Evolutionary conservation across 768 basidiomycete species (phyloP).

Genomic region (Boletales sp.): DNA sequence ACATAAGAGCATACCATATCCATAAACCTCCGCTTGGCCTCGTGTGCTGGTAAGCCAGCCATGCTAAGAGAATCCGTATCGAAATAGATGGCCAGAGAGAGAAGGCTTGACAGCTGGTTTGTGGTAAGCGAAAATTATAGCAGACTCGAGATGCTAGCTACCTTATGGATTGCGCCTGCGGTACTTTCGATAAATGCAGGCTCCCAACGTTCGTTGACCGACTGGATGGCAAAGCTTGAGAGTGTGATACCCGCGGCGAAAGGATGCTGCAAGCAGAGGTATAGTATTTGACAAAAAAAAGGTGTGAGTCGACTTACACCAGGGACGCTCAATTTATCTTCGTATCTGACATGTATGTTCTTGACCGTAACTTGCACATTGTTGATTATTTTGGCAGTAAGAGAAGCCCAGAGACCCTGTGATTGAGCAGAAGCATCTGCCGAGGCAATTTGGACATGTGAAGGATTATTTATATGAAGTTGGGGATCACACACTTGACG

Average conservation of each 20-base stretch:
- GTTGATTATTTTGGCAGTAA: slow-evolving; percentile 88
- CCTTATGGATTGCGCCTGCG: slow-evolving; percentile 86
- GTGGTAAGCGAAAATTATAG: slow-evolving; percentile 4
- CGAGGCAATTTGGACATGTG: slow-evolving; percentile 5
- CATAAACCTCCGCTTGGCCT: slow-evolving; percentile 70
- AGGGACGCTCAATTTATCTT: slow-evolving; percentile 91
- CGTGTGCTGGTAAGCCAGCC: slow-evolving; percentile 58
- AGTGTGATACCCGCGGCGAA: slow-evolving; percentile 91
- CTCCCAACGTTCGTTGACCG: slow-evolving; percentile 85
- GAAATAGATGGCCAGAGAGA: slow-evolving; percentile 89
- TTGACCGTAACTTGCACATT: slow-evolving; percentile 94
- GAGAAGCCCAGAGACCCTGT: slow-evolving; percentile 79
- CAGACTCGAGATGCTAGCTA: slow-evolving; percentile 21
- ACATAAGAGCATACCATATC: slow-evolving; percentile 50
- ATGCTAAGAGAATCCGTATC: slow-evolving; percentile 88
- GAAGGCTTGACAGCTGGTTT: slow-evolving; percentile 72
- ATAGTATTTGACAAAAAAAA: neutral
- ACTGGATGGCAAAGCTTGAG: slow-evolving; percentile 81
- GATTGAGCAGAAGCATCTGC: slow-evolving; percentile 60
- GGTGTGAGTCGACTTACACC: slow-evolving; percentile 51
- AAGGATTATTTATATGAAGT: neutral
- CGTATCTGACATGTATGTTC: slow-evolving; percentile 95
- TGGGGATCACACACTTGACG: slow-evolving; percentile 38
- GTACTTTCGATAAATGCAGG: slow-evolving; percentile 91
- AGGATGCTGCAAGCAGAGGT: slow-evolving; percentile 61